A percentile compares a stretch with the other conserved stretches of the same genome.
Conservation (phyloP, 208 protist species). For the Leishmania turanica region DNA sequence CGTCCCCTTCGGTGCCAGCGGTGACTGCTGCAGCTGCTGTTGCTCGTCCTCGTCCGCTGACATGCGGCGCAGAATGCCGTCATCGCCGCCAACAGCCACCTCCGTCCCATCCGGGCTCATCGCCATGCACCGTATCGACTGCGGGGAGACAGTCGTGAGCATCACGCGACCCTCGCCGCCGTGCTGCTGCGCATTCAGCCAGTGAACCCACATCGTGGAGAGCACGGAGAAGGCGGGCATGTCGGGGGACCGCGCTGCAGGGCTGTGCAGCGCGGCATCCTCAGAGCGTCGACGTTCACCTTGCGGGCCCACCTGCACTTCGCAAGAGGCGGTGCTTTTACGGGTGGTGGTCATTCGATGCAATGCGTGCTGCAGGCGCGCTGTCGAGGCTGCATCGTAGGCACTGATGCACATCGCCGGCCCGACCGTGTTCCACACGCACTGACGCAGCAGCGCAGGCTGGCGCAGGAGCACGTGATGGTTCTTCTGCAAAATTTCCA, state of each 20-base stretch:
- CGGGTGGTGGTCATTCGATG: neutral
- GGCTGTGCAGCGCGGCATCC: neutral
- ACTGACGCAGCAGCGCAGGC: slow-evolving; percentile 69
- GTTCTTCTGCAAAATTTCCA: slow-evolving; percentile 56
- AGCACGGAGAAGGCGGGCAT: neutral
- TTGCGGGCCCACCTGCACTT: neutral
- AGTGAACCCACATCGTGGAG: slow-evolving; percentile 56
- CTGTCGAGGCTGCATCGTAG: slow-evolving; percentile 29
- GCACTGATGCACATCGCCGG: slow-evolving; percentile 37
- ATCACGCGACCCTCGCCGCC: slow-evolving; percentile 48
- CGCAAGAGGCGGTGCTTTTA: neutral
- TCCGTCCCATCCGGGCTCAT: slow-evolving; percentile 48
- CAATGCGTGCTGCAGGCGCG: slow-evolving; percentile 8
- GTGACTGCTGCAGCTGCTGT: slow-evolving; percentile 31
- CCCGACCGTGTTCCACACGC: slow-evolving; percentile 54
- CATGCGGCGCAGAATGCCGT: slow-evolving; percentile 58
- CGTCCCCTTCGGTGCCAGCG: slow-evolving; percentile 1
- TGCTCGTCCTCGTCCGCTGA: slow-evolving; percentile 30
- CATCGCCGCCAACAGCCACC: slow-evolving; percentile 60
- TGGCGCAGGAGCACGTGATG: slow-evolving; percentile 62
- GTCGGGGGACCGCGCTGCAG: neutral
- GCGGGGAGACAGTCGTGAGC: slow-evolving; percentile 39
- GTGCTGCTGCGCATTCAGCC: slow-evolving; percentile 66
- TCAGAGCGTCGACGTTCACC: neutral
- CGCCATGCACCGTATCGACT: slow-evolving; percentile 51